Conservation (phyloP, 805 yeast species). For the Cyberlindnera mycetangii region DNA sequence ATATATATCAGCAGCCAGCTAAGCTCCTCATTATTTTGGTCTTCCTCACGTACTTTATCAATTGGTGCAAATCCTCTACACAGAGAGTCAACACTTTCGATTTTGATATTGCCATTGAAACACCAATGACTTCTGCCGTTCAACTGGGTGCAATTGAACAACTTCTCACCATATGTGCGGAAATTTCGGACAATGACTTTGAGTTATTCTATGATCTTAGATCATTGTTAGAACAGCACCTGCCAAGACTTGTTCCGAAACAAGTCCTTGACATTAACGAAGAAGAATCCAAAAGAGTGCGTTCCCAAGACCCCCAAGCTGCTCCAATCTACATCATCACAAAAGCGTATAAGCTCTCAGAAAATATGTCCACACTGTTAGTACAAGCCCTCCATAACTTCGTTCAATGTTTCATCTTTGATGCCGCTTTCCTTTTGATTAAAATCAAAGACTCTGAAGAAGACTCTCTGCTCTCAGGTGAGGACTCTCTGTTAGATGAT, state of each 20-base stretch:
- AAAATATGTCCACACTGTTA: slow-evolving; percentile 29
- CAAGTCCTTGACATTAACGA: slow-evolving; percentile 51
- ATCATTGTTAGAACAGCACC: slow-evolving; percentile 59
- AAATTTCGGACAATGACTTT: slow-evolving; percentile 44
- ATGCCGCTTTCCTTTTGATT: slow-evolving; percentile 64
- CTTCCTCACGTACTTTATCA: slow-evolving; percentile 56
- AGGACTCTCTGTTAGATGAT: slow-evolving; percentile 54
- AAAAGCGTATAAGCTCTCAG: slow-evolving; percentile 23
- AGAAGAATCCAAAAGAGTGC: slow-evolving; percentile 36
- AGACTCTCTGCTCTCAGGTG: slow-evolving; percentile 60
- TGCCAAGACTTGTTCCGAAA: slow-evolving; percentile 54
- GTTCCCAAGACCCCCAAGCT: slow-evolving; percentile 24
- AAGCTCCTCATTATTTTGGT: slow-evolving; percentile 47
- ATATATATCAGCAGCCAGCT: slow-evolving; percentile 45
- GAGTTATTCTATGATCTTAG: slow-evolving; percentile 63
- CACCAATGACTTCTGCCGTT: slow-evolving; percentile 56
- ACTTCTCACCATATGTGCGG: slow-evolving; percentile 58
- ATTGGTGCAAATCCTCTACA: slow-evolving; percentile 60
- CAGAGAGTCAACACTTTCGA: slow-evolving; percentile 45
- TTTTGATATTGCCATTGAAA: slow-evolving; percentile 53
- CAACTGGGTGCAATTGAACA: slow-evolving; percentile 71
- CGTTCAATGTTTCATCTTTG: slow-evolving; percentile 53
- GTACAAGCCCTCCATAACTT: slow-evolving; percentile 46
- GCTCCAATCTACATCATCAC: slow-evolving; percentile 22
- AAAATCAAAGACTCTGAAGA: slow-evolving; percentile 72